Percentiles rank a stretch among this genome's conserved stretches.
phyloP scores from a whole-genome alignment of 805 yeast species.

The Kregervanrija fluxuum region DNA sequence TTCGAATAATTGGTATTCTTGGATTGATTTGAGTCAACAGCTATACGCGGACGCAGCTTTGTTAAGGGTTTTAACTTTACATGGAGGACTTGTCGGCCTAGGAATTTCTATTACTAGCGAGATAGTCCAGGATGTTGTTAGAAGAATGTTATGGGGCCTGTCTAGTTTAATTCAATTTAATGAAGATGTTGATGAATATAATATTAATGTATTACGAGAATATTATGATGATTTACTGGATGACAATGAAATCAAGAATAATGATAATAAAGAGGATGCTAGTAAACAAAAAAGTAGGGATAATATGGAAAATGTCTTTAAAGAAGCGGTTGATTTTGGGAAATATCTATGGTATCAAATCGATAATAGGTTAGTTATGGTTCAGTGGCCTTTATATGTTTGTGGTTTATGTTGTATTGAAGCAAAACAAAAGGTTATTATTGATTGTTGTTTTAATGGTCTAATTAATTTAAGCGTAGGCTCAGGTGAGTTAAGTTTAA shows the following conservation, averaged over 20 bases:
- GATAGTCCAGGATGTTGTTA: conserved; percentile 25
- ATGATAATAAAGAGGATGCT: neutral
- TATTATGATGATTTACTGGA: conserved; percentile 4
- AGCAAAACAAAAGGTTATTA: conserved; percentile 24
- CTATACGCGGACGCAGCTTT: conserved; percentile 32
- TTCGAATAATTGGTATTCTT: conserved; percentile 25
- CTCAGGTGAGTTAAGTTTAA: conserved; percentile 28
- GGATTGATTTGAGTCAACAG: conserved; percentile 32
- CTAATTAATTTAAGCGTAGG: conserved; percentile 30
- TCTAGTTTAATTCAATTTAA: conserved; percentile 16
- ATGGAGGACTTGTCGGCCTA: conserved; percentile 15
- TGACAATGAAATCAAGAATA: neutral
- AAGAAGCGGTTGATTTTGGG: conserved; percentile 16
- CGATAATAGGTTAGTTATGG: conserved; percentile 30
- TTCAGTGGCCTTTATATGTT: conserved; percentile 31
- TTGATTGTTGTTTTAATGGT: conserved; percentile 30
- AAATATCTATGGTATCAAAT: conserved; percentile 25
- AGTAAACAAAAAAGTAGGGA: conserved; percentile 1
- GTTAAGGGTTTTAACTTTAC: conserved; percentile 30
- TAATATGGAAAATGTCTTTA: conserved; percentile 3
- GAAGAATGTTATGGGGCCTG: conserved; percentile 24
- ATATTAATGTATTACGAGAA: neutral
- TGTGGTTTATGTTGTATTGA: conserved; percentile 28
- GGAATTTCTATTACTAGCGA: conserved; percentile 22
- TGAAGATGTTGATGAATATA: conserved; percentile 1